These are phyloP conservation scores for Cutaneotrichosporon sp. DNA, from an alignment of 1,284 basidiomycete species.

Conservation along the genomic window DNA sequence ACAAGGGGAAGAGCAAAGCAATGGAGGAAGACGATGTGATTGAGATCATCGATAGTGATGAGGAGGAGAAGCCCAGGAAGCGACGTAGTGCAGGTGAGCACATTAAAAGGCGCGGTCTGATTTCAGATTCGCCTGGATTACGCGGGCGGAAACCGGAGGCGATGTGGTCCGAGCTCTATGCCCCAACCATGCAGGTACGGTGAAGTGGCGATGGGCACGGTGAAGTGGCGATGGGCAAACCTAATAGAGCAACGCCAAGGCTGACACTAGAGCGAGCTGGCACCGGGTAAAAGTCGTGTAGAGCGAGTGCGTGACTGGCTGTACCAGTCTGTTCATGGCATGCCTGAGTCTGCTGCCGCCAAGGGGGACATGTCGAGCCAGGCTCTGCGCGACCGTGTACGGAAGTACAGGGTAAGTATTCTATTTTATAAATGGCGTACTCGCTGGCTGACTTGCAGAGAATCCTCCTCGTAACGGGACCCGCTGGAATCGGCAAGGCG, in stretches of 20 bases:
- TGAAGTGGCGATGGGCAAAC: too few relatives aligned
- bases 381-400: conserved; percentile 56
- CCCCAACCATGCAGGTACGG: conserved; percentile 60
- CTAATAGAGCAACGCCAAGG: neutral
- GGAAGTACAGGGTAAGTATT: conserved; percentile 65
- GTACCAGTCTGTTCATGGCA: conserved; percentile 68
- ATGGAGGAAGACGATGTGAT: conserved; percentile 17
- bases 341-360: neutral
- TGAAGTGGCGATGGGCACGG: too few relatives aligned
- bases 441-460: conserved; percentile 53
- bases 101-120: too few relatives aligned
- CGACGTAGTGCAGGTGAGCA: neutral
- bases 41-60: conserved; percentile 29
- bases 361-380: conserved; percentile 23
- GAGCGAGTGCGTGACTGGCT: conserved; percentile 82
- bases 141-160: neutral
- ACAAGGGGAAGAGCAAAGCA: conserved; percentile 53
- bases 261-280: conserved; percentile 63
- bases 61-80: conserved; percentile 17
- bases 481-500: conserved; percentile 87
- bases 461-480: conserved; percentile 79
- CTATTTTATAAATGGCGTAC: neutral
- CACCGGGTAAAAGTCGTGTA: conserved; percentile 82
- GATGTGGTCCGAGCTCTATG: conserved; percentile 74
- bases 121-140: too few relatives aligned